Evolutionary conservation across 2,329 filamentous ascomycete genomes (phyloP), one percentile per base, ranked within the genome.

Genomic region (Huntiella moniliformis): DNA sequence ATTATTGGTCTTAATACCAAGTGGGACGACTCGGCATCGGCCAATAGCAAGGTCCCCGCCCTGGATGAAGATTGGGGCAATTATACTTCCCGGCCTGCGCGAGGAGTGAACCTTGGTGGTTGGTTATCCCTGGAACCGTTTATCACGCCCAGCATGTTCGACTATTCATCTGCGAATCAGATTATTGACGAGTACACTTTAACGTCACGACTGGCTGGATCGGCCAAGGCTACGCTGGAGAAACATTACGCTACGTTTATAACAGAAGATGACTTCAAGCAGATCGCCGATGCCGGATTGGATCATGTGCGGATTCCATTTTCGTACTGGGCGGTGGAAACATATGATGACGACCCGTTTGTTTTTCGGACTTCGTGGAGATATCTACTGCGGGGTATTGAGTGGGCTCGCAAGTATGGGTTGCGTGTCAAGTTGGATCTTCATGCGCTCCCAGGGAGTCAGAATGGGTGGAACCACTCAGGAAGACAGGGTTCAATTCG

Each of bases 391-490:
- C 79, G 91, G 12, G 84, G 72, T 7, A 94, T 98, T 53, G 91
- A 98, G 60, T 98, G 84, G 72, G 84, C 82, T 38, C 80, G 91
- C 18, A 87, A 92, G 57, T 82, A 95, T 59, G 91, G 91, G 0
- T 67, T 98, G 4, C 80, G 91, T 2, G 77, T 98, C 36, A 96
- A 96, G 52, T 74, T 98, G 3, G 91, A 98, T 59, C 65, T 95
- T 4, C 91, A 98, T 62, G 86, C 73, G n/a, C 67, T 91, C 0
- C 88, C 88, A 0, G 91, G 91, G 0, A 88, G 82, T 50, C 91
- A 96, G 57, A 98, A 98, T 56, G 91, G 91, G 2, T 96, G 88
- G 88, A 95, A 95, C 55, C 91, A 98, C 61, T 92, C 83, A 54
- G 91, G 91, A 0, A 75, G 77, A 7, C 79, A 82, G 58, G 88